phyloP scores from a whole-genome alignment of 208 protist genomes.

The Naegleria gruberi region DNA sequence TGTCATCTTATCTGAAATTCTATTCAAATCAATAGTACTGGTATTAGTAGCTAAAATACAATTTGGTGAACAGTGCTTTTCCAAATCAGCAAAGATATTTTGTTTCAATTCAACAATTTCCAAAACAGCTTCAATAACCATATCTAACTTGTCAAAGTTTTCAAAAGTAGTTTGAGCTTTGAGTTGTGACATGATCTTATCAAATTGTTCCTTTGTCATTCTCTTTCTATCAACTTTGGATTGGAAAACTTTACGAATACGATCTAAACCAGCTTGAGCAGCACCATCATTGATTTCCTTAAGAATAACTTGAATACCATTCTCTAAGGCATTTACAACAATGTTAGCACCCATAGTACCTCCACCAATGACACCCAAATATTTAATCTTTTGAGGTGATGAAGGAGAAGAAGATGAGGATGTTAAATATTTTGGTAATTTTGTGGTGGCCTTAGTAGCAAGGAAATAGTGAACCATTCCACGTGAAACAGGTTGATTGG shows the following conservation, averaged over 20 bases:
- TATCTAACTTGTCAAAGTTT: constrained; percentile 49
- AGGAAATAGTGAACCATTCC: constrained; percentile 64
- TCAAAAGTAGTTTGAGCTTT: constrained; percentile 43
- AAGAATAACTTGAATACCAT: constrained; percentile 51
- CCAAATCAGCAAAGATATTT: constrained; percentile 67
- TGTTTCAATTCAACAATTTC: constrained; percentile 81
- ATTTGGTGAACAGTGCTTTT: constrained; percentile 51
- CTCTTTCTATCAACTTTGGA: constrained; percentile 28
- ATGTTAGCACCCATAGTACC: constrained; percentile 66
- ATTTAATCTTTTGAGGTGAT: constrained; percentile 25
- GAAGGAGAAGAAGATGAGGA: background rate
- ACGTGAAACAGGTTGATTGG: constrained; percentile 42
- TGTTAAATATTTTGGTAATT: constrained; percentile 27
- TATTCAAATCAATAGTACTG: constrained; percentile 71
- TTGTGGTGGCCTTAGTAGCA: constrained; percentile 40
- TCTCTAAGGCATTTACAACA: constrained; percentile 53
- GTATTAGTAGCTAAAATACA: constrained; percentile 83
- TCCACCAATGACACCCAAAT: constrained; percentile 62
- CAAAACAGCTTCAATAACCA: constrained; percentile 83
- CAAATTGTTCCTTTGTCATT: constrained; percentile 9
- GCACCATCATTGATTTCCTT: constrained; percentile 55
- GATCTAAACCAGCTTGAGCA: constrained; percentile 29
- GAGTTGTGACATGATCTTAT: background rate
- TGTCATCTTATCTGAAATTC: constrained; percentile 58
- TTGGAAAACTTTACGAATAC: constrained; percentile 22